These are phyloP conservation scores for Tetrapisispora nanseiensis DNA, from an alignment of 805 yeast species.

Conservation along the genomic window DNA sequence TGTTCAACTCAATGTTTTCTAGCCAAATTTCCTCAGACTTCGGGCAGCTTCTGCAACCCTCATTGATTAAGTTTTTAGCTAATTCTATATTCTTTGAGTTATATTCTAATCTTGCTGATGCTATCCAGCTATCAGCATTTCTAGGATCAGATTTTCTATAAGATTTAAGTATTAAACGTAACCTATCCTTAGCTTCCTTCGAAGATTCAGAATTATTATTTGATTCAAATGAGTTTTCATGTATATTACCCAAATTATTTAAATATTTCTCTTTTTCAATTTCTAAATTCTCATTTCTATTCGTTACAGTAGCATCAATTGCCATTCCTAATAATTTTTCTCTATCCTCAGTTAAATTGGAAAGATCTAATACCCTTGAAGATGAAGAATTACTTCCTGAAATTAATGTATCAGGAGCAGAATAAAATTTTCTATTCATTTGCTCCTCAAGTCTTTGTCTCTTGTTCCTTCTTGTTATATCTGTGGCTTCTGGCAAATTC, in stretches of 20 bases:
- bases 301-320: slow-evolving; percentile 34
- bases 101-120: slow-evolving; percentile 72
- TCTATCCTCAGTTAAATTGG: slow-evolving; percentile 52
- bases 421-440: slow-evolving; percentile 59
- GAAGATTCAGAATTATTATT: not conserved
- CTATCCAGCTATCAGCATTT: slow-evolving; percentile 75
- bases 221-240: not conserved
- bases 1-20: slow-evolving; percentile 59
- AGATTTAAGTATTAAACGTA: slow-evolving; percentile 53
- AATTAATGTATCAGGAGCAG: slow-evolving; percentile 68
- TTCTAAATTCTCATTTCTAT: slow-evolving; percentile 6
- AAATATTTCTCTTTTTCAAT: slow-evolving; percentile 33
- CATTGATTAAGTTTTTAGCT: slow-evolving; percentile 55
- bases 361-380: slow-evolving; percentile 32
- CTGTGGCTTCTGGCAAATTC: slow-evolving; percentile 78
- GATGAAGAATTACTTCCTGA: slow-evolving; percentile 50
- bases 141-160: slow-evolving; percentile 63
- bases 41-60: slow-evolving; percentile 67
- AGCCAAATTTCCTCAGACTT: slow-evolving; percentile 71
- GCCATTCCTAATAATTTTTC: slow-evolving; percentile 48
- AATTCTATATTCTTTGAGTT: slow-evolving; percentile 42
- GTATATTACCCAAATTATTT: slow-evolving; percentile 28
- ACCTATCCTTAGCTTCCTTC: slow-evolving; percentile 31
- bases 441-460: slow-evolving; percentile 55
- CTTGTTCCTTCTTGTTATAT: slow-evolving; percentile 71